phyloP scores from a whole-genome alignment of 352 stramenopile species.

The Aphanomyces stellatus region DNA sequence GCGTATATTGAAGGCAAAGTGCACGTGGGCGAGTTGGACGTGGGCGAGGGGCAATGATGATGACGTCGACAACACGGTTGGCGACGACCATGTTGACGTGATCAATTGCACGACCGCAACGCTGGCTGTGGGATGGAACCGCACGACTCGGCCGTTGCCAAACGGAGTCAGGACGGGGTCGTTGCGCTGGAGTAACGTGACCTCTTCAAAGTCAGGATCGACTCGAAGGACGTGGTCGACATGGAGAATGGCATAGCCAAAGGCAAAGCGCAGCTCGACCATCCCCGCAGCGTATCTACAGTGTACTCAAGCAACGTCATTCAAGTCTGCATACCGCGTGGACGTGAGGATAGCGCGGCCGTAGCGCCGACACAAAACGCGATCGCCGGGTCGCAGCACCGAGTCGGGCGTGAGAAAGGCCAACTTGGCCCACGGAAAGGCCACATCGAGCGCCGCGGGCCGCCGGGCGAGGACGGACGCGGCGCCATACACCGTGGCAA shows the following conservation, averaged over 20 bases:
- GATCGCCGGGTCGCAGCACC: slow-evolving; percentile 36
- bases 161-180: slow-evolving; percentile 69
- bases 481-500: slow-evolving; percentile 53
- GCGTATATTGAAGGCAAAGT: not conserved
- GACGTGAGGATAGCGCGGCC: slow-evolving; percentile 55
- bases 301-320: not conserved
- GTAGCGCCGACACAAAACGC: slow-evolving; percentile 42
- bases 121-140: not conserved
- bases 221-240: slow-evolving; percentile 33
- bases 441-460: slow-evolving; percentile 49
- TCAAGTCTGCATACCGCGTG: slow-evolving; percentile 28
- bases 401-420: slow-evolving; percentile 40
- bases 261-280: slow-evolving; percentile 52
- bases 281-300: slow-evolving; percentile 33
- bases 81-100: not conserved
- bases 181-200: slow-evolving; percentile 28
- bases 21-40: not conserved
- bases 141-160: slow-evolving; percentile 19
- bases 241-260: slow-evolving; percentile 48
- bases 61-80: not conserved
- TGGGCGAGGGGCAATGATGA: not conserved
- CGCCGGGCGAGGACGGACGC: slow-evolving; percentile 56
- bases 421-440: slow-evolving; percentile 58
- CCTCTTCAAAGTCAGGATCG: slow-evolving; percentile 22
- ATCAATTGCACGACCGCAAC: not conserved